Evolutionary conservation across 2,329 filamentous ascomycete species (phyloP), one percentile per base, ranked within the genome.

Genomic region (Hansfordia pulvinata): DNA sequence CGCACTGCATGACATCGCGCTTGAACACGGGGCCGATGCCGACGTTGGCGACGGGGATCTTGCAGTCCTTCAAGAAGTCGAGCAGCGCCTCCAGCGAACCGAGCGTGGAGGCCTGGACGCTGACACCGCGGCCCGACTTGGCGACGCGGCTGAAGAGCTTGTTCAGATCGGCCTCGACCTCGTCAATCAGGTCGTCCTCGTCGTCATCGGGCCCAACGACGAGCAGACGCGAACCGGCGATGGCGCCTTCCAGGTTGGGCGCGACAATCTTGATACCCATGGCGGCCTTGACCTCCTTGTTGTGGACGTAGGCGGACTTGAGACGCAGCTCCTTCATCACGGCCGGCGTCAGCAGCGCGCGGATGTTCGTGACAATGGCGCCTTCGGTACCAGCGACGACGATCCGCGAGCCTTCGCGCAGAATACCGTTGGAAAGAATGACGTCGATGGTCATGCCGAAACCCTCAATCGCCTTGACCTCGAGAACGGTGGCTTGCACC

Each of bases 371-470:
- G 33, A 77, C 73, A 49, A 98, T 98, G 27, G 85, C 77, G 16
- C 92, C 90, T 49, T 96, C 90, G n/a, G 88, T 81, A 64, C 90
- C 90, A 48, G 90, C 98, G 23, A 98, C 59, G 5, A 96, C 83
- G 44, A 98, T 84, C 19, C 85, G 78, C 53, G 98, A 90, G 36
- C 90, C 90, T 60, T 98, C 90, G 35, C 76, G 74, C 25, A 98
- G 66, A 32, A 94, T 78, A 72, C 90, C 90, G 58, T 98, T 98
- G 31, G 84, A 93, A 28, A 98, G 60, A 41, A 98, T 79, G 36
- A 98, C 88, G 50, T 98, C 90, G 43, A 98, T 96, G 23, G 90
- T 98, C 54, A 93, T 98, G 50, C 90, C 90, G 37, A 98, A 85
- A 57, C 90, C 92, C 54, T 98, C 90, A 35, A 98, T 94, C 25